Base-by-base conservation (phyloP, 257 asterid genomes). In the Salvia hispanica region DNA sequence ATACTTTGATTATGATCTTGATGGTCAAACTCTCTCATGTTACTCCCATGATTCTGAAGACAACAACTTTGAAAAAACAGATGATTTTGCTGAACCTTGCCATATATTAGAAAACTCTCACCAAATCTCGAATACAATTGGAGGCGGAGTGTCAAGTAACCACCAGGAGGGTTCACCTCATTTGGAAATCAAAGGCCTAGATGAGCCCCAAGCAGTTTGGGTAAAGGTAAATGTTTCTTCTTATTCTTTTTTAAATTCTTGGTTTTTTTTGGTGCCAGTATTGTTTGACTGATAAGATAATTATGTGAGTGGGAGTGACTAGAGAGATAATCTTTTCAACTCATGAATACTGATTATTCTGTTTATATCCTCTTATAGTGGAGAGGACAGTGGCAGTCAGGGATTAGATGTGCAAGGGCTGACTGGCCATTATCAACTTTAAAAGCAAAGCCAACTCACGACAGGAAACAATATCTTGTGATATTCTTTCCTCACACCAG, bases 381-480 rank as follows among this genome's bases (percentile, higher is more conserved):
- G 97, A 88, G 97, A 79, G 99, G 99, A 69, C 76, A 84, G 76
- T 94, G 99, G 99, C 97, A 94, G 77, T 85, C 97, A 43, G 99
- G 97, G 82, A 94, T 94, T 60, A 85, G 84, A 79, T 94, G 99
- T 66, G 91, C 93, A 13, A 82, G 92, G 81, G 89, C 85, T 62
- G 99, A 94, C 71, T 88, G 97, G 95, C 99, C 99, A 47, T 77
- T 94, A 71, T 71, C 95, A 66, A 88, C 97, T 80, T 67, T 91
- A 81, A 91, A 76, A 77, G 96, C 96, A 72, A 94, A 88, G 83
- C 99, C 99, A 65, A 88, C 97, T 46, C 97, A 87, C 73, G 96
- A 82, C 79, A 81, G 96, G 81, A 91, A 91, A 80, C 92, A 87
- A 73, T 88, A 94, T 83, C 82, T 91, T 66, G 96, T 94, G 66